Conservation (phyloP, 1,284 basidiomycete species). For the Trametes sp. region DNA sequence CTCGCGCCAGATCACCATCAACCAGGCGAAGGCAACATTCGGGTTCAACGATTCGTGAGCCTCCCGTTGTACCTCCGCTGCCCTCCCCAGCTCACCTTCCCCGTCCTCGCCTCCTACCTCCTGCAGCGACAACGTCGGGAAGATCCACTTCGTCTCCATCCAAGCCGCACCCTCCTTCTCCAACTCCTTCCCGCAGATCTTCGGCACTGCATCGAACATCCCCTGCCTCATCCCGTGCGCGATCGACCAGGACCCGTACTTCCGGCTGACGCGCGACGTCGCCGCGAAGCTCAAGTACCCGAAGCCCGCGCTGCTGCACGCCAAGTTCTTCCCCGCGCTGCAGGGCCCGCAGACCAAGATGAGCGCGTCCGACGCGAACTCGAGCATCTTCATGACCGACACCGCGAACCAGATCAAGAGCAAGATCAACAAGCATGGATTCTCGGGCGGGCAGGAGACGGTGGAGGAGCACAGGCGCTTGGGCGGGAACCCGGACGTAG, state of each 20-base stretch:
- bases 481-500: constrained; percentile 95
- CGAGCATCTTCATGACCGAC: constrained; percentile 96
- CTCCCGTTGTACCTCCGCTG: too few species aligned
- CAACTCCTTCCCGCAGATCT: constrained; percentile 99
- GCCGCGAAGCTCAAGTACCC: constrained; percentile 95
- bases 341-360: constrained; percentile 99
- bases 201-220: constrained; percentile 84
- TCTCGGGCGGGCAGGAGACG: constrained; percentile 90
- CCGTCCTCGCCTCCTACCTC: neutral
- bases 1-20: constrained; percentile 92
- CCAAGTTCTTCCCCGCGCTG: constrained; percentile 98
- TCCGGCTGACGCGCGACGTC: constrained; percentile 96
- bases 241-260: constrained; percentile 98
- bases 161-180: constrained; percentile 98
- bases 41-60: constrained; percentile 95
- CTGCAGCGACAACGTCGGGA: constrained; percentile 94
- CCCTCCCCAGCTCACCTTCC: neutral
- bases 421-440: constrained; percentile 95
- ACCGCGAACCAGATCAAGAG: constrained; percentile 95
- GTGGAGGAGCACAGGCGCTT: constrained; percentile 91
- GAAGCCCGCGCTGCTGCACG: constrained; percentile 92
- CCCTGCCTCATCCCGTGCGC: constrained; percentile 98
- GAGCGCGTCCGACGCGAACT: constrained; percentile 93
- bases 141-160: constrained; percentile 97
- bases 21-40: constrained; percentile 94